These are phyloP conservation scores for Parathielavia appendiculata DNA, from an alignment of 495 filamentous ascomycete species.

Conservation along the genomic window DNA sequence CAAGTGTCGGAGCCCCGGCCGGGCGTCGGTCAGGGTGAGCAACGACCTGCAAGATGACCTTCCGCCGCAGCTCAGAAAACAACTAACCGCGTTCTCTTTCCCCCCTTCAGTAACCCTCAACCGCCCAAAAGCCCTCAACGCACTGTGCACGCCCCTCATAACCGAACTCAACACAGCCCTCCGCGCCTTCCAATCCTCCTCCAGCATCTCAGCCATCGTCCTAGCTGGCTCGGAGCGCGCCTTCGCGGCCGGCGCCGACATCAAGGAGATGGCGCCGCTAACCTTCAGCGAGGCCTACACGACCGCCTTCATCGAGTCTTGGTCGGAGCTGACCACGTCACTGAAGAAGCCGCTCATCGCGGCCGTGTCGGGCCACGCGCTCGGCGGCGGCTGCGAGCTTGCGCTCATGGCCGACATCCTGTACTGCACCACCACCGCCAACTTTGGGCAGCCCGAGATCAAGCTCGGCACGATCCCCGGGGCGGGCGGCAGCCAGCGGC, in stretches of 20 bases:
- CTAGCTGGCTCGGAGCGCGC: slow-evolving; percentile 83
- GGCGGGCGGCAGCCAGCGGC: slow-evolving; percentile 84
- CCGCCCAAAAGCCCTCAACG: slow-evolving; percentile 92
- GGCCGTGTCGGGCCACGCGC: slow-evolving; percentile 88
- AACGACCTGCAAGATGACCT: too few relatives aligned
- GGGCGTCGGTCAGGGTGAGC: slow-evolving; percentile 78
- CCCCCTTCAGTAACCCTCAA: slow-evolving; percentile 73
- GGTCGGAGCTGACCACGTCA: slow-evolving; percentile 73
- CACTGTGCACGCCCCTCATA: slow-evolving; percentile 82
- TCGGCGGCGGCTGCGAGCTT: slow-evolving; percentile 93
- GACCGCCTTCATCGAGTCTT: slow-evolving; percentile 84
- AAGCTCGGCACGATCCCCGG: slow-evolving; percentile 89
- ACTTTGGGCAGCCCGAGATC: slow-evolving; percentile 95
- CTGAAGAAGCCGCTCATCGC: slow-evolving; percentile 91
- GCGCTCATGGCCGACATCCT: slow-evolving; percentile 97
- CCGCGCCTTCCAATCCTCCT: slow-evolving; percentile 61
- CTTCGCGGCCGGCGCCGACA: slow-evolving; percentile 95
- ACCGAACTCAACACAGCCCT: slow-evolving; percentile 83
- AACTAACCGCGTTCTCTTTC: slow-evolving; percentile 5
- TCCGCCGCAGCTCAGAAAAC: background rate
- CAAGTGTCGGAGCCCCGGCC: slow-evolving; percentile 75
- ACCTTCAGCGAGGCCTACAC: slow-evolving; percentile 82
- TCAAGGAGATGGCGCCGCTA: slow-evolving; percentile 94
- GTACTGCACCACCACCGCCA: slow-evolving; percentile 77
- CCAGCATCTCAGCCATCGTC: slow-evolving; percentile 67